Conservation (phyloP, 345 rosid genomes). For the Geranium rotundifolium region DNA sequence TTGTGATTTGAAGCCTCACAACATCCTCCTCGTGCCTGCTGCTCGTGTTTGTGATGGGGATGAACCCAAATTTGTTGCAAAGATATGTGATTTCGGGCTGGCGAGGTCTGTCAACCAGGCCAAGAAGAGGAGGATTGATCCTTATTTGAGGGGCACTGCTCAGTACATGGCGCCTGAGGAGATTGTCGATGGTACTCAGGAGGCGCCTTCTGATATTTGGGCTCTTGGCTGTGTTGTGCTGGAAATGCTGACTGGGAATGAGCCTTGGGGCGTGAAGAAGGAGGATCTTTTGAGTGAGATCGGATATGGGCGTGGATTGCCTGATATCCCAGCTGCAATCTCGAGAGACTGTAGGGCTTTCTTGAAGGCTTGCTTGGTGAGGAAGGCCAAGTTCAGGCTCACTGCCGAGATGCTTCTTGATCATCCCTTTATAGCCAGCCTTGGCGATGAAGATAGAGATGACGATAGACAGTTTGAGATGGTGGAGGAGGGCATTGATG, state of each 20-base stretch:
- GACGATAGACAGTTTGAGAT: not conserved
- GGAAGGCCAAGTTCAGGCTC: constrained; percentile 9
- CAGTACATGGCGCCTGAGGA: constrained; percentile 32
- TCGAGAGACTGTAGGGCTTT: constrained; percentile 20
- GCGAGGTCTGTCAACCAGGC: constrained; percentile 16
- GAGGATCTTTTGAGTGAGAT: constrained; percentile 6
- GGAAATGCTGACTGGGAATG: constrained; percentile 38
- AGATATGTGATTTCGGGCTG: constrained; percentile 32
- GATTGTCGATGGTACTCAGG: constrained; percentile 8
- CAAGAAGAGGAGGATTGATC: constrained; percentile 7
- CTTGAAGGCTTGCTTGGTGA: constrained; percentile 16
- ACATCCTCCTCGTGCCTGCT: constrained; percentile 10
- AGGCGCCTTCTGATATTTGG: constrained; percentile 36
- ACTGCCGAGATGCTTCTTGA: constrained; percentile 20
- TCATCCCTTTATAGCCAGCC: constrained; percentile 17
- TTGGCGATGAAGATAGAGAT: constrained; percentile 4
- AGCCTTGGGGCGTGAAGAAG: constrained; percentile 19
- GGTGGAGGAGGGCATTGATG: constrained; percentile 5
- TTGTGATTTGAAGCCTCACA: constrained; percentile 32
- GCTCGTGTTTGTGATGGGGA: not conserved
- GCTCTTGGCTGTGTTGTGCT: constrained; percentile 37
- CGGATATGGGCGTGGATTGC: constrained; percentile 4
- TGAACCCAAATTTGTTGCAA: constrained; percentile 3
- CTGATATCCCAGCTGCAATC: constrained; percentile 12
- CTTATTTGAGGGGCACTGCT: constrained; percentile 20